phyloP scores from a whole-genome alignment of 2,329 filamentous ascomycete species.

The Ophiocordyceps camponoti-floridani region DNA sequence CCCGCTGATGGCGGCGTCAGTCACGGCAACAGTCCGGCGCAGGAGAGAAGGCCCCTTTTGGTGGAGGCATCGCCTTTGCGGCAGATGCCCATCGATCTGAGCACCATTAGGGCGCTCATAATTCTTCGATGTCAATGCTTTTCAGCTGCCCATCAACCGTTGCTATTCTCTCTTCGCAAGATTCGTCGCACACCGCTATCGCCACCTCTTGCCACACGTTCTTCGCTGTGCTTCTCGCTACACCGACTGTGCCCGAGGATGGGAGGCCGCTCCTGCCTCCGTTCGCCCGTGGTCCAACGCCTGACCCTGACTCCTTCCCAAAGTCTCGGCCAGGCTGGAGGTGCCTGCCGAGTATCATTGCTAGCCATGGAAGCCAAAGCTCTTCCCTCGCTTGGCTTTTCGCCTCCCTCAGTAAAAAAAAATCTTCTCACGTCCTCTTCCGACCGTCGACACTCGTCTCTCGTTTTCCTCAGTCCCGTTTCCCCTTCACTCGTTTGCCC shows the following conservation, averaged over 20 bases:
- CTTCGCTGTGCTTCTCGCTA: not conserved
- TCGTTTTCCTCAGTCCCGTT: not conserved
- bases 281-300: not conserved
- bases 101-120: too few species aligned
- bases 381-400: not conserved
- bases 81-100: too few species aligned
- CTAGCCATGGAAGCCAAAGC: not conserved
- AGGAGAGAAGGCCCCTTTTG: not conserved
- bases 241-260: not conserved
- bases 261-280: not conserved
- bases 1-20: not conserved
- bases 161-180: too few species aligned
- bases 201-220: not conserved
- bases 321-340: not conserved
- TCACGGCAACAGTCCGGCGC: not conserved
- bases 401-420: not conserved
- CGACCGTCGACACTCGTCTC: not conserved
- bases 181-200: not conserved
- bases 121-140: too few species aligned
- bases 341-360: not conserved
- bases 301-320: not conserved
- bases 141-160: too few species aligned
- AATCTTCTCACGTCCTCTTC: not conserved
- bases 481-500: constrained; percentile 1
- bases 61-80: too few species aligned